Evolutionary conservation across 768 basidiomycete species (phyloP), one percentile per base, ranked within the genome.

Genomic region (Pulveroboletus frians): DNA sequence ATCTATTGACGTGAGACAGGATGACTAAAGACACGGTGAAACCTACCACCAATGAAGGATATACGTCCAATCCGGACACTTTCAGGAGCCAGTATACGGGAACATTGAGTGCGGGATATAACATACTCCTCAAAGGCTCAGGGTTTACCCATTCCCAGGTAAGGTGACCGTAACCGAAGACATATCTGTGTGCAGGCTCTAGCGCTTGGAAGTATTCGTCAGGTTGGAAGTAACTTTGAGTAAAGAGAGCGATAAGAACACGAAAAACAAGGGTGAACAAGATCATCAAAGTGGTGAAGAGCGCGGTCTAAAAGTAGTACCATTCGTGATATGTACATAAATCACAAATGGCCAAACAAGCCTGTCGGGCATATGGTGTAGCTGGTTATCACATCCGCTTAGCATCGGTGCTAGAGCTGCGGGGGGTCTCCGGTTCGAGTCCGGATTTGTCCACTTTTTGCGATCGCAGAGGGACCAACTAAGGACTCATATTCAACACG

Each of bases 121-220:
- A 46, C 51, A 91, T 78, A 60, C 85, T 88, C 45, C 92, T 80
- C 59, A 93, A 83, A 6, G 91, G 89, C 13, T 64, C 65, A 18
- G 75, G 69, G 43, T 76, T 69, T 38, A 78, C 70, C 96, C 96
- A 99, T 73, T 99, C 96, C 96, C 96, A 99, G 20, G 94, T 97
- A 36, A 92, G 73, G 56, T 84, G 77, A 2, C 93, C 95, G 69
- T 92, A 92, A 39, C 93, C 92, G 64, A 91, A 98, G 43, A 96
- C 90, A 37, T 84, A 69, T 48, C 76, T 76, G 65, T 98, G 88
- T 0, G 96, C 96, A 39, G 90, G 87, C 64, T 99, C 96, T 38
- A 98, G 76, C 6, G 92, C 80, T 64, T 99, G 96, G 59, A 87
- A 97, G 68, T 88, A 95, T 68, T 98, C 96, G 67, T 99, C 96